Base-by-base conservation (phyloP, 2,329 filamentous ascomycete species). In the Nothopassalora personata region DNA sequence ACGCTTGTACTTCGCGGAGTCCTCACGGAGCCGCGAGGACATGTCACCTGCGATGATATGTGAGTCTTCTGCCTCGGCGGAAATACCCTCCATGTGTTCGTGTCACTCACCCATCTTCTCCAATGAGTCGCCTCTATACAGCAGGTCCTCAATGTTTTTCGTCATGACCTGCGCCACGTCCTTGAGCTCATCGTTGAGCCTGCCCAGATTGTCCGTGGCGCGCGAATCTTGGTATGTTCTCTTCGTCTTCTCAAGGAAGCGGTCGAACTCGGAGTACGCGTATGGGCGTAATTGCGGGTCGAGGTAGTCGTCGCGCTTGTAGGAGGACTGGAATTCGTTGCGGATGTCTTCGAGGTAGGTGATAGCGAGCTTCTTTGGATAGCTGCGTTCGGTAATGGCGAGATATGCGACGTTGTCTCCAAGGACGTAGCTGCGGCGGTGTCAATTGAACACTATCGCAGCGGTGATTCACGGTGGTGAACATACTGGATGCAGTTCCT, bases 131-230 rank as follows among this genome's bases (percentile, higher is more conserved):
- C 94, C 94, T 62, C 95, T 82, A 74, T 99, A 99, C 55, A 99
- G 80, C 71, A 99, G 79, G 75, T 99, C 94, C 80, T 99, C 94
- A 67, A 99, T 97, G 75, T 99, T 99, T 84, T 97, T 97, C 57
- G 92, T 97, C 95, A 99, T 99, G 72, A 99, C 92, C 78, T 97
- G 92, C 1, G 94, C 97, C 57, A 99, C 95, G 76, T 97, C 94
- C 74, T 92, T 88, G 66, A 99, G 84, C 81, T 99, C 95, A 72
- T 97, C 91, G 72, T 99, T 97, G 66, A 99, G 81, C 77, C 93
- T 91, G 76, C 95, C 91, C 59, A 99, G 84, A 76, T 97, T 97
- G 77, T 92, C 89, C 13, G 90, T 85, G 15, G 94, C 94, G 65
- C 94, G 87, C 56, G 89, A 86, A 75, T 99, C 94, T 69, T 94